Conservation (phyloP, 495 filamentous ascomycete species). For the Letharia columbiana region DNA sequence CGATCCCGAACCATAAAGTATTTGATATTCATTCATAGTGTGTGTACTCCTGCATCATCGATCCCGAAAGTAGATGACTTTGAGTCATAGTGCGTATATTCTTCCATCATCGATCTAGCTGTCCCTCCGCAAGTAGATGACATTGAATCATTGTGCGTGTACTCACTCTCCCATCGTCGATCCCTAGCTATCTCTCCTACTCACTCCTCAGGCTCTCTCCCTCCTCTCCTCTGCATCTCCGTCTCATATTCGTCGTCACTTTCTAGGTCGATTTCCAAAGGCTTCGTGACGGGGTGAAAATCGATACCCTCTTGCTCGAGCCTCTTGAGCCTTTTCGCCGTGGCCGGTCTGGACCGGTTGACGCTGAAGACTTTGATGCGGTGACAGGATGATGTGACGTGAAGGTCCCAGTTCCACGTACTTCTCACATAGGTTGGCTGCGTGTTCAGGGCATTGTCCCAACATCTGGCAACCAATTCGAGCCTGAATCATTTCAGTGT, state of each 20-base stretch:
- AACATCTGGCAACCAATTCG: conserved; percentile 47
- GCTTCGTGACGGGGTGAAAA: conserved; percentile 38
- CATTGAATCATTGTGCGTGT: no score
- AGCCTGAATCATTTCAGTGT: conserved; percentile 29
- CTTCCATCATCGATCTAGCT: not conserved
- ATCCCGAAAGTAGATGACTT: not conserved
- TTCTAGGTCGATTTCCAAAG: conserved; percentile 37
- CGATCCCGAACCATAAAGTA: not conserved
- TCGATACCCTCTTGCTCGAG: conserved; percentile 36
- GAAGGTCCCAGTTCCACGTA: conserved; percentile 47
- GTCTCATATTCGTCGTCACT: conserved; percentile 38
- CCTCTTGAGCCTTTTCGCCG: conserved; percentile 38
- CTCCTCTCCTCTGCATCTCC: conserved; percentile 32
- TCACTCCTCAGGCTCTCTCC: conserved; percentile 36
- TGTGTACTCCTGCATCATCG: not conserved
- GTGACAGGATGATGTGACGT: conserved; percentile 50
- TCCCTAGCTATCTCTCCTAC: conserved; percentile 5
- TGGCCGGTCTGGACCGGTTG: conserved; percentile 40
- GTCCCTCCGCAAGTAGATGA: no score
- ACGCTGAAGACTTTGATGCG: conserved; percentile 50
- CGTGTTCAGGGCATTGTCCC: conserved; percentile 52
- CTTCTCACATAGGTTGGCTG: conserved; percentile 38
- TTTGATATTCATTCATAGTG: no score
- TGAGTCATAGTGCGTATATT: not conserved
- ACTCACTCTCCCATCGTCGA: no score